phyloP scores from a whole-genome alignment of 2,329 filamentous ascomycete genomes.

The Hypomyces rosellus region DNA sequence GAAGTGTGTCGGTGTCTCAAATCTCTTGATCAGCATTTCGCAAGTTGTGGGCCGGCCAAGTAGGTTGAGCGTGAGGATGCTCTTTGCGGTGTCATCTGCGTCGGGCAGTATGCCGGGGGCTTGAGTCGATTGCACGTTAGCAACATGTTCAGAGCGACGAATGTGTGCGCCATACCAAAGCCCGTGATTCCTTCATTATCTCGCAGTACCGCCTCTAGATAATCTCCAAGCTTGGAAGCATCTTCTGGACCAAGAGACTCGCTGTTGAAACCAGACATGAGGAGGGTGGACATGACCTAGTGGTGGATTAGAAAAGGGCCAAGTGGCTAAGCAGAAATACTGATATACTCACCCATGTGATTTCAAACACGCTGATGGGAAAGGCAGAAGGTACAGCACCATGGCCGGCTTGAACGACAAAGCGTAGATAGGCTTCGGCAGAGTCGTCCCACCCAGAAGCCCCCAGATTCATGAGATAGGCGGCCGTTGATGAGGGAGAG shows the following conservation, averaged over 20 bases:
- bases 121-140: background rate
- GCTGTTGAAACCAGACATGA: background rate
- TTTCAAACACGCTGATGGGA: constrained; percentile 12
- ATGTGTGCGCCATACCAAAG: background rate
- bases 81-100: constrained; percentile 15
- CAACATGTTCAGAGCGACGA: background rate
- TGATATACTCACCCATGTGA: constrained; percentile 6
- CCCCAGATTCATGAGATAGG: constrained; percentile 13
- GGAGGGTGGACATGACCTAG: background rate
- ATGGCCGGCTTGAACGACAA: constrained; percentile 3
- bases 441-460: constrained; percentile 12
- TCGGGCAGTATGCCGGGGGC: constrained; percentile 9
- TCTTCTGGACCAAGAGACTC: background rate
- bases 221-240: no score
- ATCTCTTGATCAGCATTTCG: constrained; percentile 5
- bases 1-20: constrained; percentile 12
- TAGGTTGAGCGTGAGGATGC: constrained; percentile 6
- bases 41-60: constrained; percentile 3
- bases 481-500: constrained; percentile 16
- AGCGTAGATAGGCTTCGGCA: constrained; percentile 13
- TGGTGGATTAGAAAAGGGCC: background rate
- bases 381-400: constrained; percentile 13
- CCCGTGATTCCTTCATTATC: background rate
- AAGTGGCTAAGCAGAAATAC: background rate
- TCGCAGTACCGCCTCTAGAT: no score